A percentile compares a stretch with the other conserved stretches of the same genome.
Evolutionary conservation across 2,329 filamentous ascomycete species (phyloP).

Genomic region (Trichoderma arundinaceum): DNA sequence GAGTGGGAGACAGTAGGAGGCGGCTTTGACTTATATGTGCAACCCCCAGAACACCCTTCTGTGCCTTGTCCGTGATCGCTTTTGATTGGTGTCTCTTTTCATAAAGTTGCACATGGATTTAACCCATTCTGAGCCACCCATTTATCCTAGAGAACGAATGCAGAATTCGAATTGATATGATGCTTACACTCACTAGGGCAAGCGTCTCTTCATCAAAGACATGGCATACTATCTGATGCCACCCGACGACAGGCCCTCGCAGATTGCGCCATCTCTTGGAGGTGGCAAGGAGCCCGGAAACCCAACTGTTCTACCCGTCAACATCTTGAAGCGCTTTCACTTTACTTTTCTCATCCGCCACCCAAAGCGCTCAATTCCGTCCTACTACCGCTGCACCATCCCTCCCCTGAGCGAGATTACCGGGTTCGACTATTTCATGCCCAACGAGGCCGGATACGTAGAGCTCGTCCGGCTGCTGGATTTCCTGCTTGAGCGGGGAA

Average conservation of each 20-base stretch:
- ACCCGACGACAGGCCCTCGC: conserved; percentile 69
- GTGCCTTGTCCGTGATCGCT: conserved; percentile 2
- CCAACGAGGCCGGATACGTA: conserved; percentile 85
- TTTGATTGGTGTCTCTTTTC: background rate
- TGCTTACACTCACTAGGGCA: conserved; percentile 64
- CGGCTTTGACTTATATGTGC: background rate
- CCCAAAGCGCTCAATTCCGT: conserved; percentile 88
- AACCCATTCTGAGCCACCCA: conserved; percentile 11
- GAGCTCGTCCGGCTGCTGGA: conserved; percentile 89
- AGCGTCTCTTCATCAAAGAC: conserved; percentile 97
- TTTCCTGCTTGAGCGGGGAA: conserved; percentile 70
- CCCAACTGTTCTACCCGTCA: conserved; percentile 81
- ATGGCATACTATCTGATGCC: conserved; percentile 92
- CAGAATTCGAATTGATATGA: background rate
- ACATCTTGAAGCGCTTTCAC: conserved; percentile 79
- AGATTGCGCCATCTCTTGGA: conserved; percentile 80
- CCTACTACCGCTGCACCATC: conserved; percentile 91
- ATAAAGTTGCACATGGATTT: conserved; percentile 9
- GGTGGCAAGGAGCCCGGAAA: conserved; percentile 71
- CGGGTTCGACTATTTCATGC: conserved; percentile 85
- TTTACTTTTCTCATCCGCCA: conserved; percentile 97
- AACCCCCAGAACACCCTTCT: background rate
- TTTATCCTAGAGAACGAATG: background rate
- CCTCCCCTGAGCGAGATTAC: conserved; percentile 83
- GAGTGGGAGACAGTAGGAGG: background rate